phyloP scores from a whole-genome alignment of 2,329 filamentous ascomycete genomes.

The Drechslera avenae region DNA sequence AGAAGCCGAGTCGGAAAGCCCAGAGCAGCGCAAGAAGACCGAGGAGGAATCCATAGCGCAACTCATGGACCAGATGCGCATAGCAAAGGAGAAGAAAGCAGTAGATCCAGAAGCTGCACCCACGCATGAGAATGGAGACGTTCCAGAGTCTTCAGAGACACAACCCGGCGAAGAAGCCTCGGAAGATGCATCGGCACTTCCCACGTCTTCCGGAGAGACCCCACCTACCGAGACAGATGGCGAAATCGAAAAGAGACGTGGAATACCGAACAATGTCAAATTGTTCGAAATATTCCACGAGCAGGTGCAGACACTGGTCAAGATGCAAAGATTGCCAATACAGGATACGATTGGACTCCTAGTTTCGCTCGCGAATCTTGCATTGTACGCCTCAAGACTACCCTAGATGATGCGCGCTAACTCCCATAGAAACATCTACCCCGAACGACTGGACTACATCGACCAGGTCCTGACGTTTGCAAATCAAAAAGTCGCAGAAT shows the following conservation, averaged over 20 bases:
- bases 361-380: conserved; percentile 91
- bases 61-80: conserved; percentile 76
- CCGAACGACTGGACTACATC: conserved; percentile 88
- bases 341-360: conserved; percentile 93
- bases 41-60: conserved; percentile 84
- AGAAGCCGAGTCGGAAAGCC: conserved; percentile 73
- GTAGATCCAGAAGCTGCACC: conserved; percentile 30
- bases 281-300: conserved; percentile 98
- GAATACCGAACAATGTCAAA: conserved; percentile 78
- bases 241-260: conserved; percentile 53
- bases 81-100: conserved; percentile 64
- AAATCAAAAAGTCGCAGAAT: conserved; percentile 81
- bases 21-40: conserved; percentile 72
- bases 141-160: conserved; percentile 26
- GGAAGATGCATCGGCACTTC: conserved; percentile 32
- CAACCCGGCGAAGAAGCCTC: conserved; percentile 36
- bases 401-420: conserved; percentile 29
- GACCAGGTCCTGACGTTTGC: conserved; percentile 93
- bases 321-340: conserved; percentile 86
- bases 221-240: conserved; percentile 49
- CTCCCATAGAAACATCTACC: conserved; percentile 76
- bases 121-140: conserved; percentile 45
- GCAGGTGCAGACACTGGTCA: conserved; percentile 91
- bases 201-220: conserved; percentile 40
- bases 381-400: conserved; percentile 61